phyloP scores from a whole-genome alignment of 176 grass and related monocot genomes.

The Oryza meridionalis region DNA sequence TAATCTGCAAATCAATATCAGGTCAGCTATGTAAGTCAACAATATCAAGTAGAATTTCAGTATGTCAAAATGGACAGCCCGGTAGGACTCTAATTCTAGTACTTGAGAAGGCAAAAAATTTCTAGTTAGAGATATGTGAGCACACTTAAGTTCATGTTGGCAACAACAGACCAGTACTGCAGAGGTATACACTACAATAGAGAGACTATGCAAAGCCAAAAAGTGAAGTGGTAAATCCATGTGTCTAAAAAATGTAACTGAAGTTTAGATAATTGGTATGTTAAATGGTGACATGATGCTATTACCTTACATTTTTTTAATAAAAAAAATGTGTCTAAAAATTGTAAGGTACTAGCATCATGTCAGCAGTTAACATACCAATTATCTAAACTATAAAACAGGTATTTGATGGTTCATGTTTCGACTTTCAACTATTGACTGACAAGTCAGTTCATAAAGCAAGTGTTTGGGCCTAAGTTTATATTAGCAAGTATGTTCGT shows the following conservation, averaged over 20 bases:
- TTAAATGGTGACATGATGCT: no score
- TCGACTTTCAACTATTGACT: neutral
- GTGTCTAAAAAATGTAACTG: neutral
- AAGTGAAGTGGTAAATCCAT: neutral
- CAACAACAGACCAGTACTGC: neutral
- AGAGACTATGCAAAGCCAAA: neutral
- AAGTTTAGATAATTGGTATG: no score
- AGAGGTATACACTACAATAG: neutral
- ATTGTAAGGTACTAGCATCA: neutral
- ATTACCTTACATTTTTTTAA: no score
- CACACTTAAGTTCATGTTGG: slow-evolving; percentile 6
- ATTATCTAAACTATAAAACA: neutral
- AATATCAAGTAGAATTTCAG: slow-evolving; percentile 25
- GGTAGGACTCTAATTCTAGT: neutral
- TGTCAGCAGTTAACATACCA: neutral
- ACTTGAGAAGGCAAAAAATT: slow-evolving; percentile 13
- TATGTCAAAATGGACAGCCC: neutral
- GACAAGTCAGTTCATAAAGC: neutral
- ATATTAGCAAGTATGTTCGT: neutral
- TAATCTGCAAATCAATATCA: slow-evolving; percentile 46
- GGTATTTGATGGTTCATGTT: neutral
- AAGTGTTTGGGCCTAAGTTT: neutral
- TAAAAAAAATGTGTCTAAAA: neutral
- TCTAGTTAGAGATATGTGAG: neutral
- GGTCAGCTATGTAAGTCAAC: slow-evolving; percentile 12